phyloP scores from a whole-genome alignment of 169 alveolate genomes.

The Blepharisma undulans region DNA sequence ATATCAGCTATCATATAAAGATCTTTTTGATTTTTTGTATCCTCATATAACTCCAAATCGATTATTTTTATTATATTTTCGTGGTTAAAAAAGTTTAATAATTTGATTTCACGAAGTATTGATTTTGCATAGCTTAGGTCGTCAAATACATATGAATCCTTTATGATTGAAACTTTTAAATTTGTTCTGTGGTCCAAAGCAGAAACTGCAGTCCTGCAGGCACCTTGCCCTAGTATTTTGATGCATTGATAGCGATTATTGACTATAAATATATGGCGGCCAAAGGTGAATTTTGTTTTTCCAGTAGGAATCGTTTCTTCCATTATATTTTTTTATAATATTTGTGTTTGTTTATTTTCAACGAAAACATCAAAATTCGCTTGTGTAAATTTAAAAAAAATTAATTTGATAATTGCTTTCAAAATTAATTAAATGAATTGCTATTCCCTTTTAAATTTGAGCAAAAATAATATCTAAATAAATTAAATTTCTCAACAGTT shows the following conservation, averaged over 20 bases:
- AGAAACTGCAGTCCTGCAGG: slow-evolving; percentile 59
- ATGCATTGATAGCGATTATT: slow-evolving; percentile 53
- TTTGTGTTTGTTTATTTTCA: no score
- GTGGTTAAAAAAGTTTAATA: slow-evolving; percentile 82
- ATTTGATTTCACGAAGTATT: slow-evolving; percentile 88
- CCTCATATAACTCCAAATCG: slow-evolving; percentile 80
- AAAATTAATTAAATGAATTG: no score
- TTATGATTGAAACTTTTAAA: slow-evolving; percentile 84
- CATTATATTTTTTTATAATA: no score
- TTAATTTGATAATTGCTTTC: no score
- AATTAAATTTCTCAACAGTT: no score
- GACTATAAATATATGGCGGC: slow-evolving; percentile 60
- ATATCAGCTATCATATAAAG: slow-evolving; percentile 85
- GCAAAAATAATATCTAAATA: no score
- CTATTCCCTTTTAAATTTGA: no score
- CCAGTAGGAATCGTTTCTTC: neutral
- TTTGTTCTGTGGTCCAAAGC: slow-evolving; percentile 55
- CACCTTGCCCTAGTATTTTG: slow-evolving; percentile 43
- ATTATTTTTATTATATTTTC: slow-evolving; percentile 81
- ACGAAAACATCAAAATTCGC: no score
- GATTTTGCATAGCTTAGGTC: slow-evolving; percentile 91
- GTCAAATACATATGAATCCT: slow-evolving; percentile 89
- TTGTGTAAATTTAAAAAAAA: no score
- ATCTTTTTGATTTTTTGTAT: slow-evolving; percentile 81
- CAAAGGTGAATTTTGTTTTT: neutral